Evolutionary conservation across 2,329 filamentous ascomycete species (phyloP).

Genomic region (Nigrospora sphaerica): DNA sequence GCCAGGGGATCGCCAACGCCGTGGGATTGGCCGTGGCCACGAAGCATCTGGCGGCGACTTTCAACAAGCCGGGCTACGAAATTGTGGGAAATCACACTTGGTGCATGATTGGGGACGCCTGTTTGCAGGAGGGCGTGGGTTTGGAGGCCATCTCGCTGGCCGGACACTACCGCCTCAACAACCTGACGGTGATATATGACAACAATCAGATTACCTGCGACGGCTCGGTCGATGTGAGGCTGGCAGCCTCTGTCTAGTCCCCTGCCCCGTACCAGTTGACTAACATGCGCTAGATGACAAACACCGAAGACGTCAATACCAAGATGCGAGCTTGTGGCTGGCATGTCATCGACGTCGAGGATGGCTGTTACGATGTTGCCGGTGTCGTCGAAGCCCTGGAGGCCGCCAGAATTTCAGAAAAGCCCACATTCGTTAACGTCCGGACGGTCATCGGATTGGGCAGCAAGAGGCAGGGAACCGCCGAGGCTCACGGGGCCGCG

Average conservation of each 20-base stretch:
- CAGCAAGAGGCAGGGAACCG: constrained; percentile 36
- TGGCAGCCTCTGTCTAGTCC: background rate
- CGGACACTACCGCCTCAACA: constrained; percentile 42
- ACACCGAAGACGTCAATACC: constrained; percentile 45
- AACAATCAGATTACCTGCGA: constrained; percentile 53
- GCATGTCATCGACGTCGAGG: constrained; percentile 42
- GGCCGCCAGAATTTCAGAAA: constrained; percentile 30
- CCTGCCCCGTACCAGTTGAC: background rate
- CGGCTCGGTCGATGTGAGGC: constrained; percentile 37
- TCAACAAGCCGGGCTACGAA: constrained; percentile 39
- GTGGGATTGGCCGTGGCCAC: constrained; percentile 48
- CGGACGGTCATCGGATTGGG: constrained; percentile 48
- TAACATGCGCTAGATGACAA: constrained; percentile 21
- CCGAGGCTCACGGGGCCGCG: constrained; percentile 50
- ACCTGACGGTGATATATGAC: constrained; percentile 48
- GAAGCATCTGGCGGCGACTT: constrained; percentile 43
- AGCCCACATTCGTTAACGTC: constrained; percentile 51
- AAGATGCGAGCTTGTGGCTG: constrained; percentile 49
- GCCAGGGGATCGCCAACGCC: constrained; percentile 49
- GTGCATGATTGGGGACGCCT: constrained; percentile 49
- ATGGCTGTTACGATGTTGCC: constrained; percentile 40
- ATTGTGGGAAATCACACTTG: constrained; percentile 42
- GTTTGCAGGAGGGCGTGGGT: constrained; percentile 47
- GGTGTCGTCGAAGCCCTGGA: constrained; percentile 37
- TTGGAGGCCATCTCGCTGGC: constrained; percentile 47